A percentile compares a stretch with the other conserved stretches of the same genome.
These are phyloP conservation scores for Trichoderma sp. DNA, from an alignment of 2,329 filamentous ascomycete species.

Conservation along the genomic window DNA sequence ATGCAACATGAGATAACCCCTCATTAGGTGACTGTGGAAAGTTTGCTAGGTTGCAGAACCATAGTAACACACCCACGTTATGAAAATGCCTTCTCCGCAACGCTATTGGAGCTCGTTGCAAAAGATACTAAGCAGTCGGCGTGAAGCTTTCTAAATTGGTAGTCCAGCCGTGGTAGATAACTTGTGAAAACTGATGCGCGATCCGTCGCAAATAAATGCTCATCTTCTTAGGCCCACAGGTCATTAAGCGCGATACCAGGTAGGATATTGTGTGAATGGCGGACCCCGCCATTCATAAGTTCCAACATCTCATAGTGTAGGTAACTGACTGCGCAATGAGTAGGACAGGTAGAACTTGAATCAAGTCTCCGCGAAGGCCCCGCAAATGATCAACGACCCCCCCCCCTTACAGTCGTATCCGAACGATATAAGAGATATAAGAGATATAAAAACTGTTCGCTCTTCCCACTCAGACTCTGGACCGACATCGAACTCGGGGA, in stretches of 20 bases:
- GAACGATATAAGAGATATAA: too few species aligned
- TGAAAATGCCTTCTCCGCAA: neutral
- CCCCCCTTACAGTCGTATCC: neutral
- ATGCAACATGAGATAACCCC: neutral
- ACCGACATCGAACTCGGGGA: neutral
- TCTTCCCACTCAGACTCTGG: neutral
- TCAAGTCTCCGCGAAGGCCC: neutral
- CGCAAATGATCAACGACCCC: neutral
- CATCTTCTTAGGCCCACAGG: conserved; percentile 50
- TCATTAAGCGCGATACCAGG: neutral
- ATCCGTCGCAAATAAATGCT: neutral
- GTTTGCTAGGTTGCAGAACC: neutral
- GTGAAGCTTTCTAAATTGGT: conserved; percentile 39
- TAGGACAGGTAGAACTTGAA: neutral
- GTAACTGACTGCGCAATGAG: neutral
- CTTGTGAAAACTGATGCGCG: neutral
- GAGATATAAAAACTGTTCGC: neutral
- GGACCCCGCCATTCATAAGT: neutral
- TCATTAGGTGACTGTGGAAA: neutral
- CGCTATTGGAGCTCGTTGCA: neutral
- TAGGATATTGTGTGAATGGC: neutral
- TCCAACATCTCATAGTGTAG: neutral
- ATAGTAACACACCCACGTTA: neutral
- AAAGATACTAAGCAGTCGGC: neutral
- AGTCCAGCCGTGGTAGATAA: neutral